Evolutionary conservation across 2,329 filamentous ascomycete genomes (phyloP).

Genomic region (Fusarium marasasianum): DNA sequence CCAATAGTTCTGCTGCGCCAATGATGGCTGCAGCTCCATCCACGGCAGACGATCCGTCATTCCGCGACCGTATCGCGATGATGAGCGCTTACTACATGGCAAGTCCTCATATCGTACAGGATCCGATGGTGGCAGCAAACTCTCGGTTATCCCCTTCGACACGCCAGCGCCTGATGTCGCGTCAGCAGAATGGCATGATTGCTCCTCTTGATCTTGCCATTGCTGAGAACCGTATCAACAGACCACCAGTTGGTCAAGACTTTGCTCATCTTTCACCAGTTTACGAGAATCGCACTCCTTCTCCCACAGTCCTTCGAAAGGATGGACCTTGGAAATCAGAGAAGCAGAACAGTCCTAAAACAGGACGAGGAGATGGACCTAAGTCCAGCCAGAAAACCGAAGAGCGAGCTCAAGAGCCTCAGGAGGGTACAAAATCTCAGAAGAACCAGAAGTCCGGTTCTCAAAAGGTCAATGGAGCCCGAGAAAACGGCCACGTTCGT

Average conservation of each 20-base stretch:
- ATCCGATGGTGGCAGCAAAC: constrained; percentile 42
- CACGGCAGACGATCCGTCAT: constrained; percentile 51
- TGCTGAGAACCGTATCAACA: constrained; percentile 53
- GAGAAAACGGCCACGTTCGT: constrained; percentile 64
- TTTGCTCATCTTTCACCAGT: constrained; percentile 74
- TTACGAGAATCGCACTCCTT: constrained; percentile 76
- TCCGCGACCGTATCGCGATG: constrained; percentile 53
- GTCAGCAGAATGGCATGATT: constrained; percentile 60
- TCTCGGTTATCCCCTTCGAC: constrained; percentile 47
- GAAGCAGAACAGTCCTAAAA: constrained; percentile 36
- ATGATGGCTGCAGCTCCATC: constrained; percentile 32
- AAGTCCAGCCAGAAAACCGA: constrained; percentile 41
- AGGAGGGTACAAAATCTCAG: constrained; percentile 36
- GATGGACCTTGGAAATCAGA: constrained; percentile 51
- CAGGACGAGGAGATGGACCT: constrained; percentile 23
- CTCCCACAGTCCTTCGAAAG: constrained; percentile 69
- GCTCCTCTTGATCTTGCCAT: constrained; percentile 66
- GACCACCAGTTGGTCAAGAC: constrained; percentile 50
- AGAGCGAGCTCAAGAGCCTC: constrained; percentile 41
- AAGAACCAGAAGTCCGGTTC: constrained; percentile 41
- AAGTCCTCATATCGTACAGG: constrained; percentile 44
- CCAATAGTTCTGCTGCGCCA: constrained; percentile 48
- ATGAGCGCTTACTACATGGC: constrained; percentile 49
- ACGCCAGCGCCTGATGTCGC: constrained; percentile 51
- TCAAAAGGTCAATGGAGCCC: constrained; percentile 52